Conservation (phyloP, 2,329 filamentous ascomycete species). For the Epichloe sp. region DNA sequence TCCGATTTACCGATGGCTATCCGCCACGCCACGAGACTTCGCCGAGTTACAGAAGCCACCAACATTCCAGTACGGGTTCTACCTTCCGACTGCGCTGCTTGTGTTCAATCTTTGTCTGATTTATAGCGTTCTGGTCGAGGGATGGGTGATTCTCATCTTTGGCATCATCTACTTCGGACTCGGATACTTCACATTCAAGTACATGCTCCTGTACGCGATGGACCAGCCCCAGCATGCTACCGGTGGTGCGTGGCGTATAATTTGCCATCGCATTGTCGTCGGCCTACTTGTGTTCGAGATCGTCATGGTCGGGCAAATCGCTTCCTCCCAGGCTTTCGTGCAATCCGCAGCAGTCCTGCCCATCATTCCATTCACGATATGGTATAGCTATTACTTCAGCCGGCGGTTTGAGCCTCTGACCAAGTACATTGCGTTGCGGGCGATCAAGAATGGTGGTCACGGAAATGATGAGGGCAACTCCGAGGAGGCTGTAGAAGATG, state of each 20-base stretch:
- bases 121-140: slow-evolving; percentile 74
- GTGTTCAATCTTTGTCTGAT: slow-evolving; percentile 93
- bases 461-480: slow-evolving; percentile 25
- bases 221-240: slow-evolving; percentile 91
- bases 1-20: slow-evolving; percentile 62
- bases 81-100: slow-evolving; percentile 79
- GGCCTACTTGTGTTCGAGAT: slow-evolving; percentile 82
- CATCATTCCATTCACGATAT: slow-evolving; percentile 65
- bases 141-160: slow-evolving; percentile 69
- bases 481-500: slow-evolving; percentile 22
- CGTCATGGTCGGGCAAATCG: slow-evolving; percentile 79
- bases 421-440: slow-evolving; percentile 81
- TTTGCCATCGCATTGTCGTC: slow-evolving; percentile 80
- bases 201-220: slow-evolving; percentile 96
- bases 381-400: slow-evolving; percentile 77
- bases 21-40: slow-evolving; percentile 82
- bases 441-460: slow-evolving; percentile 51
- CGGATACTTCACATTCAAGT: slow-evolving; percentile 87
- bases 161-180: slow-evolving; percentile 74
- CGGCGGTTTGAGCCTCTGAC: slow-evolving; percentile 78
- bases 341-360: slow-evolving; percentile 63
- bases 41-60: slow-evolving; percentile 71
- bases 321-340: slow-evolving; percentile 58
- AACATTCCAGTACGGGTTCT: slow-evolving; percentile 91
- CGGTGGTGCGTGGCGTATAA: slow-evolving; percentile 90